phyloP scores from a whole-genome alignment of 2,329 filamentous ascomycete genomes.

The Mycogone perniciosa region DNA sequence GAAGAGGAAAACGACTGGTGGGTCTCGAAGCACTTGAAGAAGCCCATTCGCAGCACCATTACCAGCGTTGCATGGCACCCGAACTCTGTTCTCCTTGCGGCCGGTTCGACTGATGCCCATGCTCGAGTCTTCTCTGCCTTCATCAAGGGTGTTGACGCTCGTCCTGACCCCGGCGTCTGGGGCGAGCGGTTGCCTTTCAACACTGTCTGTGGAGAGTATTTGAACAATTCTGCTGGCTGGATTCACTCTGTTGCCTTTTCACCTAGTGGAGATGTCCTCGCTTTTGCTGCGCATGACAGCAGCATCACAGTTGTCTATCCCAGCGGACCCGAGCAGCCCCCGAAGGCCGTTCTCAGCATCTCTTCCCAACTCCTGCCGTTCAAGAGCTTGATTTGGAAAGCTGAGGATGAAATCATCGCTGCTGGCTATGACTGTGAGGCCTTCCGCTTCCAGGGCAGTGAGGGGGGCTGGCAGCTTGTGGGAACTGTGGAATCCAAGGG shows the following conservation, averaged over 20 bases:
- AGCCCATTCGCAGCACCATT: slow-evolving; percentile 95
- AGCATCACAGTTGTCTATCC: slow-evolving; percentile 96
- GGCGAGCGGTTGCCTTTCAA: slow-evolving; percentile 95
- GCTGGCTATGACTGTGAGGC: slow-evolving; percentile 88
- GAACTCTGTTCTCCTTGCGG: slow-evolving; percentile 89
- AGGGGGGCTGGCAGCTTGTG: slow-evolving; percentile 74
- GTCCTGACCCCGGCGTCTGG: slow-evolving; percentile 84
- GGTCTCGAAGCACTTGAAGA: slow-evolving; percentile 99
- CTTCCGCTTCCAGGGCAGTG: slow-evolving; percentile 77
- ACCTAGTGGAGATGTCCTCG: slow-evolving; percentile 84
- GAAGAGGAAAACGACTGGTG: slow-evolving; percentile 99
- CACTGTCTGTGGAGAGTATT: slow-evolving; percentile 91
- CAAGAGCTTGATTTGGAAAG: slow-evolving; percentile 86
- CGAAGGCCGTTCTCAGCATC: slow-evolving; percentile 82
- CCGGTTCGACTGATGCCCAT: slow-evolving; percentile 95
- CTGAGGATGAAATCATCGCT: slow-evolving; percentile 87
- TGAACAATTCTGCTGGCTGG: slow-evolving; percentile 97
- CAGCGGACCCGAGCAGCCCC: slow-evolving; percentile 81
- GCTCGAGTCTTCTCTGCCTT: slow-evolving; percentile 92
- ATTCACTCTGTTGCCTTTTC: slow-evolving; percentile 91
- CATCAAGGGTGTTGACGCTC: slow-evolving; percentile 86
- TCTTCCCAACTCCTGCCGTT: slow-evolving; percentile 88
- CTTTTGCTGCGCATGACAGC: slow-evolving; percentile 92
- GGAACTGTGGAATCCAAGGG: slow-evolving; percentile 75
- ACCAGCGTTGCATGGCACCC: slow-evolving; percentile 95